Evolutionary conservation across 176 grass and related monocot genomes (phyloP), one percentile per base, ranked within the genome.

Genomic region (Phoenix roebelenii): DNA sequence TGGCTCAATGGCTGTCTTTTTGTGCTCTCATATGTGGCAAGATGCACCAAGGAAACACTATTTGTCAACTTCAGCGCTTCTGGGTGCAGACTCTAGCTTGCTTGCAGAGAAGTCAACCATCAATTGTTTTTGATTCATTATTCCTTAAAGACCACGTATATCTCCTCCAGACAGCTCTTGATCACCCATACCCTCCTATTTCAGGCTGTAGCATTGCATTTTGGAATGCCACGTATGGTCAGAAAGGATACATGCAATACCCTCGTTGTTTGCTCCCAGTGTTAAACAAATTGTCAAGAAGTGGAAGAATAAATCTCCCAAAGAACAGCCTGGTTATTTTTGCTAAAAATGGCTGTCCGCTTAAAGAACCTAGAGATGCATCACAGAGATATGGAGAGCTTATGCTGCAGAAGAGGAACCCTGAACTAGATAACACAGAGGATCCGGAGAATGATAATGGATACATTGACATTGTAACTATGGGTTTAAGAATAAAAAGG

Each of bases 1-100:
- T 91, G 60, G 68, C 55, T 16, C 69, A 86, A 57, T 80, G 80
- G 59, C 58, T 86, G 26, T 75, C 72, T 64, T 77, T 68, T 60
- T 64, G 51, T 71, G 17, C 57, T 15, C 17, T 25, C 15, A 24
- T 74, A 35, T 81, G 70, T 70, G 6, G 5, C 25, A 57, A 67
- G 18, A 65, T 68, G 52, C 67, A 48, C 50, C 59, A 74, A 68
- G 78, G 61, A 77, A 23, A 70, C 66, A 79, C 54, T 25, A 57
- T 86, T 51, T 48, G 49, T 18, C 72, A 72, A 51, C 59, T 86
- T 30, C 61, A 83, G 71, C 59, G 57, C 19, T 61, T 91, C 56
- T 91, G 83, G 88, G 48, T 75, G 22, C 68, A 51, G 29, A 71
- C 50, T 16, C 30, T 86, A 49, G 70, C 29, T 32, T 74, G 73